Evolutionary conservation across 352 stramenopile species (phyloP), one percentile per base, ranked within the genome.

Genomic region (Pythium monospermum): DNA sequence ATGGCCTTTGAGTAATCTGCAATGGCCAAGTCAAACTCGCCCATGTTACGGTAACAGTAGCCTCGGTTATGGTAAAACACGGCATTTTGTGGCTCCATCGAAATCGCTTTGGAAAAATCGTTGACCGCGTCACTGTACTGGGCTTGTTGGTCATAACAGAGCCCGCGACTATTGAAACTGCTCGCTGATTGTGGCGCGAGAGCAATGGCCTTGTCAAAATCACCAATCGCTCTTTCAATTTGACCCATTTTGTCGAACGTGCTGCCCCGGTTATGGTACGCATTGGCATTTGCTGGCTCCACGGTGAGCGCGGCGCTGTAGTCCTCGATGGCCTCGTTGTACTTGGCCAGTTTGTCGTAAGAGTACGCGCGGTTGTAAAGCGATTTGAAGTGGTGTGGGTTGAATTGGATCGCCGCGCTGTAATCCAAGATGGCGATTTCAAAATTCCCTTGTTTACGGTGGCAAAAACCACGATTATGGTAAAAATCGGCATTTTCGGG

Each of bases 311-410:
- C 83, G 1, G 77, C 61, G 0, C 72, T 87, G 63, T 96, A 96
- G 57, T 95, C 83, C 6, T 56, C 56, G 7, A 94, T 64, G 12
- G 85, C 85, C 18, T 87, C 73, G 3, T 64, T 49, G 31, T 73
- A 91, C 10, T 68, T 56, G 4, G 79, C 76, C 0, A 95, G 67
- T 56, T 91, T 91, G 64, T 96, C 85, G 49, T 73, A 81, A 26
- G 75, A 94, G 56, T 93, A 96, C 16, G 84, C 86, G 11, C 84
- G 77, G 39, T 95, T 94, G 59, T 95, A 96, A 21, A 91, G 64
- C 35, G 86, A 86, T 61, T 95, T 96, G 57, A 94, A 96, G 54
- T 96, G 84, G 10, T 59, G 51, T 21, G 81, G 44, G 49, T 95
- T 79, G 45, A 80, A 69, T 13, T 70, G 49, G 23, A 96, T 74